Evolutionary conservation across 192 early-diverging fungal species (phyloP).

Genomic region (Coemansia sp.): DNA sequence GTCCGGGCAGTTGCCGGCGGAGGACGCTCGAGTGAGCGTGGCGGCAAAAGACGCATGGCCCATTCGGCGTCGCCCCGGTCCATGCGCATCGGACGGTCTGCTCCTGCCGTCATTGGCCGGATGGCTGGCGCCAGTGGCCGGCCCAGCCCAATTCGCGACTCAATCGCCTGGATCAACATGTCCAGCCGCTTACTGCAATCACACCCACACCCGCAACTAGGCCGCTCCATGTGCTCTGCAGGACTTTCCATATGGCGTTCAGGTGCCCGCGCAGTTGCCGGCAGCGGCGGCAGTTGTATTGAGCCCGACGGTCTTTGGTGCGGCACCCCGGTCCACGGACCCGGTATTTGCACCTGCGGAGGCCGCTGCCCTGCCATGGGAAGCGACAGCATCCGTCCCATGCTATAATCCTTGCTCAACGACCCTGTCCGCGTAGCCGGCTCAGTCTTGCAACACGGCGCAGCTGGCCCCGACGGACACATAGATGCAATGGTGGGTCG

Average conservation of each 20-base stretch:
- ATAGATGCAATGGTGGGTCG: not conserved
- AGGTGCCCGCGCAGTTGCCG: not conserved
- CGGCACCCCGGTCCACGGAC: not conserved
- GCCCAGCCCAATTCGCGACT: slow-evolving; percentile 36
- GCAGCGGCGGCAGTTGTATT: slow-evolving; percentile 2
- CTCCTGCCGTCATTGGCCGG: not conserved
- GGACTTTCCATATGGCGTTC: not conserved
- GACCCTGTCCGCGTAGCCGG: not conserved
- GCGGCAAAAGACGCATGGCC: slow-evolving; percentile 31
- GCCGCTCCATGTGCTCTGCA: slow-evolving; percentile 9
- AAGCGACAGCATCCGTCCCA: not conserved
- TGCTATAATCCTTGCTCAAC: not conserved
- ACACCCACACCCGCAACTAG: slow-evolving; percentile 51
- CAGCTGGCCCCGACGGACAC: slow-evolving; percentile 17
- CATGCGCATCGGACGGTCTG: not conserved
- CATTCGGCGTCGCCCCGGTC: slow-evolving; percentile 17
- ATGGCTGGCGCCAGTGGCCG: slow-evolving; percentile 7
- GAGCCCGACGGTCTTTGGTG: not conserved
- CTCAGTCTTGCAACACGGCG: slow-evolving; percentile 19
- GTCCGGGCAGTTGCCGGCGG: not conserved
- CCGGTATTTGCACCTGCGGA: not conserved
- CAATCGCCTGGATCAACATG: slow-evolving; percentile 41
- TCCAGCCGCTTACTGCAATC: slow-evolving; percentile 43
- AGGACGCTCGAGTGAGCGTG: not conserved
- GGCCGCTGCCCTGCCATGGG: not conserved